phyloP scores from a whole-genome alignment of 2,329 filamentous ascomycete genomes.

The Cladosporium sp. region DNA sequence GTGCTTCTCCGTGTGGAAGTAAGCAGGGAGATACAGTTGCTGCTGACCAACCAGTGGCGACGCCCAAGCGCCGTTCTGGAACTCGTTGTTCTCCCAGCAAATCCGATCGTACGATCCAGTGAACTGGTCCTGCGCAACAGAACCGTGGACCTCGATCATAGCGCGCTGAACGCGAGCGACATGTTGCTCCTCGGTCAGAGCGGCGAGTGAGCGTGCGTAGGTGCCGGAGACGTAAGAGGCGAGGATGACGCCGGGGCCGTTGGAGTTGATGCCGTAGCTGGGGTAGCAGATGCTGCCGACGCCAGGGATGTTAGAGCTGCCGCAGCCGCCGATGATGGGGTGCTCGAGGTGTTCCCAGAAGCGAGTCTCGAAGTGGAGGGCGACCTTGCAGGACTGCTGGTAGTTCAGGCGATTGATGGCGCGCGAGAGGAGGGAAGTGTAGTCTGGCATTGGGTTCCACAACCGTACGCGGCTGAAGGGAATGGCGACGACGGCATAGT shows the following conservation, averaged over 20 bases:
- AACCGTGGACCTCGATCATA: slow-evolving; percentile 62
- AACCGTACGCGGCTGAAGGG: slow-evolving; percentile 60
- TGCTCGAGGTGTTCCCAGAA: slow-evolving; percentile 51
- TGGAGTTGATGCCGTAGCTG: slow-evolving; percentile 58
- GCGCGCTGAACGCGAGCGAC: slow-evolving; percentile 57
- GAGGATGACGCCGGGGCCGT: slow-evolving; percentile 56
- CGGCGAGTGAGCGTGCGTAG: slow-evolving; percentile 40
- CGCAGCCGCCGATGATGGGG: slow-evolving; percentile 60
- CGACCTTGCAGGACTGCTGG: slow-evolving; percentile 50
- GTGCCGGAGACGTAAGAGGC: slow-evolving; percentile 51
- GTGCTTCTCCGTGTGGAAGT: slow-evolving; percentile 62
- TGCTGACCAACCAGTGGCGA: slow-evolving; percentile 55
- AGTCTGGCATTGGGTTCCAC: slow-evolving; percentile 51
- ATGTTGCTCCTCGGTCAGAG: slow-evolving; percentile 53
- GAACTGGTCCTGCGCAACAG: slow-evolving; percentile 53
- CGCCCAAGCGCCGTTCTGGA: slow-evolving; percentile 58
- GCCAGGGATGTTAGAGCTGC: slow-evolving; percentile 53
- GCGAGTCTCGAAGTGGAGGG: slow-evolving; percentile 61
- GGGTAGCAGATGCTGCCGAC: slow-evolving; percentile 62
- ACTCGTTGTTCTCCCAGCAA: slow-evolving; percentile 60
- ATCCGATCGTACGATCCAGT: slow-evolving; percentile 59
- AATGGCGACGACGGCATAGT: slow-evolving; percentile 60
- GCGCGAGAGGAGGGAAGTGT: slow-evolving; percentile 44
- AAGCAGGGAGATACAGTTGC: slow-evolving; percentile 64
- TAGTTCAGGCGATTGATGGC: slow-evolving; percentile 48